Percentiles rank a stretch among this genome's conserved stretches.
These are phyloP conservation scores for Colletotrichum godetiae DNA, from an alignment of 2,329 filamentous ascomycete species.

Conservation along the genomic window DNA sequence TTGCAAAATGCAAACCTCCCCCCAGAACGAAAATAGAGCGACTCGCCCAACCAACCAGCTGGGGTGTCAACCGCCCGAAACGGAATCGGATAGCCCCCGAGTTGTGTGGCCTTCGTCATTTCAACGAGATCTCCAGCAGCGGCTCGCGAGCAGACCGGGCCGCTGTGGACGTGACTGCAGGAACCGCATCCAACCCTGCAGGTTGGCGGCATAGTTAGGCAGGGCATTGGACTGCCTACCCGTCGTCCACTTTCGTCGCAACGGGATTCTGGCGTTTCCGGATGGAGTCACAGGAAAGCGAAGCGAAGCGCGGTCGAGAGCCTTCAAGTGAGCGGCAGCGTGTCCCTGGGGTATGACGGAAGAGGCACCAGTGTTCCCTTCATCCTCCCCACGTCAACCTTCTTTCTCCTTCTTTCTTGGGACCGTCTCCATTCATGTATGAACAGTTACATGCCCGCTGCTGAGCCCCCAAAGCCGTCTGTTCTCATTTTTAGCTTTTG, in stretches of 20 bases:
- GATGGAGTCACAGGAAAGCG: conserved; percentile 20
- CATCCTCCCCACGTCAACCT: background rate
- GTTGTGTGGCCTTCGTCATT: conserved; percentile 28
- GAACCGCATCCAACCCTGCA: conserved; percentile 32
- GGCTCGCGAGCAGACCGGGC: conserved; percentile 29
- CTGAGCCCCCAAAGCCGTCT: conserved; percentile 24
- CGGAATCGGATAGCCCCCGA: conserved; percentile 12
- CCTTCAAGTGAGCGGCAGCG: background rate
- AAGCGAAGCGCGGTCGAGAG: conserved; percentile 11
- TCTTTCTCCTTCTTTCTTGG: conserved; percentile 11
- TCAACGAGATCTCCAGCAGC: conserved; percentile 17
- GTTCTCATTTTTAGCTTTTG: conserved; percentile 12
- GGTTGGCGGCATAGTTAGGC: conserved; percentile 33
- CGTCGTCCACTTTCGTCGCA: conserved; percentile 16
- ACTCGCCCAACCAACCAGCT: conserved; percentile 29
- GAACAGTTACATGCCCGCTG: conserved; percentile 27
- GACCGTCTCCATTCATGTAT: conserved; percentile 26
- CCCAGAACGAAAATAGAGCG: conserved; percentile 25
- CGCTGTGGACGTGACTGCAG: conserved; percentile 33
- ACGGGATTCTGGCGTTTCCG: conserved; percentile 15
- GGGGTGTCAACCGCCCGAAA: conserved; percentile 29
- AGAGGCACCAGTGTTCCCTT: conserved; percentile 7
- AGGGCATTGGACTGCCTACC: conserved; percentile 26
- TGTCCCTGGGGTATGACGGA: conserved; percentile 18
- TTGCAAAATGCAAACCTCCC: conserved; percentile 24